A percentile compares a stretch with the other conserved stretches of the same genome.
phyloP scores from a whole-genome alignment of 78 protist genomes.

The Bodo saltans region DNA sequence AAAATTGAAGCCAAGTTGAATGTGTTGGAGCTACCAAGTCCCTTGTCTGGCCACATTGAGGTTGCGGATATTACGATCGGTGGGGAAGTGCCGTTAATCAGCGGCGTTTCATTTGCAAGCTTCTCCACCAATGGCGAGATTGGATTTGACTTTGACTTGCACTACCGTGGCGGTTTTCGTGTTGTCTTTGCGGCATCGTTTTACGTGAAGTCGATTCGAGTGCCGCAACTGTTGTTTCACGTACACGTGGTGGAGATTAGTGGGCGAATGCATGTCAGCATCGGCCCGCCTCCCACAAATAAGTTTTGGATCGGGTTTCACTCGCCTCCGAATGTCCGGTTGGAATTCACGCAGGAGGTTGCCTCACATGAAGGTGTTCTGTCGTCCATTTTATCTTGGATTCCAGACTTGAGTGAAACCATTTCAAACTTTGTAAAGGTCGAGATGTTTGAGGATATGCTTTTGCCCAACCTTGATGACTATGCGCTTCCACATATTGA shows the following conservation, averaged over 20 bases:
- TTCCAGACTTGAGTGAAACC: not conserved
- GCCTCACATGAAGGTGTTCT: too few relatives aligned
- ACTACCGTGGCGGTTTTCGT: not conserved
- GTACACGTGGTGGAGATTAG: not conserved
- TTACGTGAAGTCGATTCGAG: not conserved
- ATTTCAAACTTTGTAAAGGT: not conserved
- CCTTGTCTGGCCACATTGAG: not conserved
- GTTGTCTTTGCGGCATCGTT: not conserved
- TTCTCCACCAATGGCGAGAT: not conserved
- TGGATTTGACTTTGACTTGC: not conserved
- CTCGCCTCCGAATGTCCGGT: not conserved
- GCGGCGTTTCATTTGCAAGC: not conserved
- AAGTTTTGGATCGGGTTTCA: not conserved
- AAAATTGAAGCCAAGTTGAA: not conserved
- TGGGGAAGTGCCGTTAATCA: not conserved
- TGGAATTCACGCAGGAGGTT: not conserved
- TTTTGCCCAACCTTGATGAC: not conserved
- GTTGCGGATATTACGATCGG: not conserved
- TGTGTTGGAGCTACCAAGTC: not conserved
- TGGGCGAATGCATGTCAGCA: not conserved
- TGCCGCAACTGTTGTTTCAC: not conserved
- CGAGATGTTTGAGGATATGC: not conserved
- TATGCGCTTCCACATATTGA: not conserved
- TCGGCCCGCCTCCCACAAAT: not conserved
- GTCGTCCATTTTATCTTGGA: not conserved